These are phyloP conservation scores for Carpinus viminea DNA, from an alignment of 306 rosid species.

Conservation along the genomic window DNA sequence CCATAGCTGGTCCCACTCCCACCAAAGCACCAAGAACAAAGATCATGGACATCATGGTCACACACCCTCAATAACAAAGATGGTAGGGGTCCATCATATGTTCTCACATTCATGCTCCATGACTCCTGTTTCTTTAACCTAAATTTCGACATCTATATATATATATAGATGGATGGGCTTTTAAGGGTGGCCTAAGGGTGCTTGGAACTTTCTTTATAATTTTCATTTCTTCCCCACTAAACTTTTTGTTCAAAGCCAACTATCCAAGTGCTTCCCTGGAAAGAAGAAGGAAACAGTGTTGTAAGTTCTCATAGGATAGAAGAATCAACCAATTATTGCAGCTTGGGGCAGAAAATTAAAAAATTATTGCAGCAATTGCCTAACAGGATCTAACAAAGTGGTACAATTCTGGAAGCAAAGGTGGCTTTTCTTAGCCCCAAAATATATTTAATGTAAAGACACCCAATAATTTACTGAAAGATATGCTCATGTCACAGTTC, in stretches of 20 bases:
- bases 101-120: conserved; percentile 47
- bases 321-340: background rate
- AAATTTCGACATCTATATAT: conserved; percentile 9
- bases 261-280: background rate
- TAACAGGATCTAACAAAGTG: background rate
- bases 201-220: background rate
- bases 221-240: background rate
- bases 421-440: background rate
- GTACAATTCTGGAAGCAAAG: background rate
- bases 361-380: background rate
- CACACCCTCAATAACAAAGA: conserved; percentile 32
- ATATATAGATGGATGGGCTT: background rate
- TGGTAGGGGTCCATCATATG: conserved; percentile 48
- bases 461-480: background rate
- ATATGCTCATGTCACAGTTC: too few relatives aligned
- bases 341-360: background rate
- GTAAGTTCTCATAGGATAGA: background rate
- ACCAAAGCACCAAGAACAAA: background rate
- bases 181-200: background rate
- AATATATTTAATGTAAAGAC: background rate
- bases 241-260: background rate
- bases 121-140: conserved; percentile 27
- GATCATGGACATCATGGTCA: conserved; percentile 30
- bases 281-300: background rate
- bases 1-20: conserved; percentile 26